Conservation (phyloP, 1,284 basidiomycete species). For the Ustilago nuda region DNA sequence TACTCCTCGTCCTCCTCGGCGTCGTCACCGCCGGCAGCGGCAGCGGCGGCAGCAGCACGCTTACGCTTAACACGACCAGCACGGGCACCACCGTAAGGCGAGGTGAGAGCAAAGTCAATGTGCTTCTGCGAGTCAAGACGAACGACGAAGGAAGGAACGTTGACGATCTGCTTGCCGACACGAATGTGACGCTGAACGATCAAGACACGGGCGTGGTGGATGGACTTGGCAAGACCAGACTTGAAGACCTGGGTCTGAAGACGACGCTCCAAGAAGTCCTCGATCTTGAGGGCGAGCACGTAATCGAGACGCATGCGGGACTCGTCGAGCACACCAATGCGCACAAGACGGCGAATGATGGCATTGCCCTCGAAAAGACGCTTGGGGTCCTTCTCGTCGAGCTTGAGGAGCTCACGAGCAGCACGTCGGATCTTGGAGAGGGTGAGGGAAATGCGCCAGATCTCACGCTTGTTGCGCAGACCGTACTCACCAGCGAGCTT, state of each 20-base stretch:
- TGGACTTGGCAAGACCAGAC: constrained; percentile 95
- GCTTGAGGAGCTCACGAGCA: constrained; percentile 99
- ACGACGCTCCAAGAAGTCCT: constrained; percentile 99
- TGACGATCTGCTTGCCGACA: constrained; percentile 99
- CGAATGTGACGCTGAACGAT: constrained; percentile 97
- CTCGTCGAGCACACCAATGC: constrained; percentile 99
- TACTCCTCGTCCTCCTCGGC: constrained; percentile 75
- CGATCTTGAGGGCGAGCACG: constrained; percentile 97
- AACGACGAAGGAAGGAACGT: constrained; percentile 98
- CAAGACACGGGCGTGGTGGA: constrained; percentile 98
- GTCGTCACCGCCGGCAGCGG: constrained; percentile 88
- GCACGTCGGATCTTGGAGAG: constrained; percentile 99
- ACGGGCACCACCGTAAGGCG: constrained; percentile 96
- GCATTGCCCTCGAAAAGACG: constrained; percentile 99
- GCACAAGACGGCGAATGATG: constrained; percentile 97
- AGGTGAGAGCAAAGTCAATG: constrained; percentile 98
- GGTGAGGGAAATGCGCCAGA: constrained; percentile 96
- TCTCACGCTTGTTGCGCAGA: constrained; percentile 99
- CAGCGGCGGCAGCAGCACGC: constrained; percentile 91
- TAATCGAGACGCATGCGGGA: constrained; percentile 89
- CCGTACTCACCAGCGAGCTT: constrained; percentile 99
- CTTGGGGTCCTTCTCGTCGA: constrained; percentile 99
- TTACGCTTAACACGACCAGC: constrained; percentile 99
- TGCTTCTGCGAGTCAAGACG: constrained; percentile 77
- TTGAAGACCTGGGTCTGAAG: constrained; percentile 99